Evolutionary conservation across 1,284 basidiomycete genomes (phyloP).

Genomic region (Ganoderma leucocontextum): DNA sequence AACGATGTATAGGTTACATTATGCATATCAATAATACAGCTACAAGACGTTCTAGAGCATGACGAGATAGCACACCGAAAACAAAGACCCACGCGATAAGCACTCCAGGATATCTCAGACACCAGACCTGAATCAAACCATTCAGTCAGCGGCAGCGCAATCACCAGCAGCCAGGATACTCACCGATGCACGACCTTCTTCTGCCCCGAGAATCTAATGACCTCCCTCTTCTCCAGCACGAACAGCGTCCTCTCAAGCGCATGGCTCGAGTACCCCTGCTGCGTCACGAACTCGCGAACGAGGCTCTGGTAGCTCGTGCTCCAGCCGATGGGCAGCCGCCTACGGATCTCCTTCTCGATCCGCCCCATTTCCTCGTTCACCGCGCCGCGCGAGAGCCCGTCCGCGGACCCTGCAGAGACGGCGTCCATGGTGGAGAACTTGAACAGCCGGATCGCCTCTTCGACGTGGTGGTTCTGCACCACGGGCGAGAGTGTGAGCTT

Average conservation of each 20-base stretch:
- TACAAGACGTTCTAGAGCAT: conserved; percentile 27
- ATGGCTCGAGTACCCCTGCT: conserved; percentile 91
- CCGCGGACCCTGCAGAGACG: conserved; percentile 91
- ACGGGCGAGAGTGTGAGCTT: conserved; percentile 91
- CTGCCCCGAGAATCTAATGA: conserved; percentile 86
- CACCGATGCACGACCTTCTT: conserved; percentile 41
- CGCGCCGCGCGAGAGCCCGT: conserved; percentile 92
- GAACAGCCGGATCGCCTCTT: conserved; percentile 98
- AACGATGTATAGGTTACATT: conserved; percentile 23
- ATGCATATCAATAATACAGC: conserved; percentile 23
- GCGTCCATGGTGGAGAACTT: conserved; percentile 99
- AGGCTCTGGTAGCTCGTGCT: conserved; percentile 95
- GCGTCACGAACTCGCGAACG: conserved; percentile 94
- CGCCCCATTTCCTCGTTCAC: conserved; percentile 93
- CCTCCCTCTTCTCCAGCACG: conserved; percentile 95
- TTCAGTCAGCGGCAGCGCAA: background rate
- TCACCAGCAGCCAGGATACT: conserved; percentile 14
- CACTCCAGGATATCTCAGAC: conserved; percentile 23
- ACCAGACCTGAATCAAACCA: conserved; percentile 28
- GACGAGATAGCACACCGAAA: conserved; percentile 23
- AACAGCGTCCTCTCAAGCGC: conserved; percentile 93
- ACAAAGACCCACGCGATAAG: conserved; percentile 11
- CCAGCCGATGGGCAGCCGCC: conserved; percentile 95
- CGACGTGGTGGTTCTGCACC: conserved; percentile 94
- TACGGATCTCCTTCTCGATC: conserved; percentile 91